Conservation (phyloP, 225 moss, liverwort and hornwort genomes). For the Bryum argenteum region DNA sequence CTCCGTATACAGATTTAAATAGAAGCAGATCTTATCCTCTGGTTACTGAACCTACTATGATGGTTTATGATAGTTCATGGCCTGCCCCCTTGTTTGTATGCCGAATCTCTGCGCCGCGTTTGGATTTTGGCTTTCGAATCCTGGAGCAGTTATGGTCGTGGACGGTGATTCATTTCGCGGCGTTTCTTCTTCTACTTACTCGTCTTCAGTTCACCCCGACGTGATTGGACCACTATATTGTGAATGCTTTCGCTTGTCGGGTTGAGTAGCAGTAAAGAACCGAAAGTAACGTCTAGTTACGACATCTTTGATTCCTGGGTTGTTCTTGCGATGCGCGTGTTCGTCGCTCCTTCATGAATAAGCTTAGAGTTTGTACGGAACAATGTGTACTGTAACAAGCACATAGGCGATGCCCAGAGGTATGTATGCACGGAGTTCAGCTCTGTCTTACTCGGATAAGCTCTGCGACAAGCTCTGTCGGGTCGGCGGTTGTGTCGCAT, state of each 20-base stretch:
- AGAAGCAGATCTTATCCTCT: too few species aligned
- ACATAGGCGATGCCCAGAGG: neutral
- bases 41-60: neutral
- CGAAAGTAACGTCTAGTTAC: neutral
- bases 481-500: neutral
- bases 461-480: neutral
- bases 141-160: conserved; percentile 14
- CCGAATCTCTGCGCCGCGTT: neutral
- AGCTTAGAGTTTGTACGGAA: neutral
- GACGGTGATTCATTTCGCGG: neutral
- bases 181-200: neutral
- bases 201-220: too few species aligned
- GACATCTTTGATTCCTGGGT: conserved; percentile 22
- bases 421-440: neutral
- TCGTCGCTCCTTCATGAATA: neutral
- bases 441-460: neutral
- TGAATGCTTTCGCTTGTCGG: conserved; percentile 1
- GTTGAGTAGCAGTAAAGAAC: neutral
- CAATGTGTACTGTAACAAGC: neutral
- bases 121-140: conserved; percentile 8
- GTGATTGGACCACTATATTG: neutral
- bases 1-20: too few species aligned
- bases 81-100: neutral
- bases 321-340: neutral
- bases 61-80: neutral